Conservation (phyloP, 352 stramenopile genomes). For the Phytophthora crassamura region DNA sequence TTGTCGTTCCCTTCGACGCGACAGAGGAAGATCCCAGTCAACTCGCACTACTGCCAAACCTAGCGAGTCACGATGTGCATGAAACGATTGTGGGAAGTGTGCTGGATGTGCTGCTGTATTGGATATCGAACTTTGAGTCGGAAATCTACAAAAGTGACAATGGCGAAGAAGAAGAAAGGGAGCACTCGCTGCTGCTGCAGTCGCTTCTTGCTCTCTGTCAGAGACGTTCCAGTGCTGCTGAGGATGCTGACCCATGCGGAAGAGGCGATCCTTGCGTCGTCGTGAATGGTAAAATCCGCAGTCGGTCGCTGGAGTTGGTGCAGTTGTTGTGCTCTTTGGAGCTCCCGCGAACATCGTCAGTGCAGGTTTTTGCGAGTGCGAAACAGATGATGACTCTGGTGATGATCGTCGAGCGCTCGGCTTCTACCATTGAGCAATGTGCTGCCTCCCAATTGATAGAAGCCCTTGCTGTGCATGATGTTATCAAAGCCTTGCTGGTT, state of each 20-base stretch:
- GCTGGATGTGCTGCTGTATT: conserved; percentile 24
- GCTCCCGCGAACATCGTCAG: conserved; percentile 20
- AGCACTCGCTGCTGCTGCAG: conserved; percentile 20
- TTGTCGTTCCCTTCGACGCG: conserved; percentile 2
- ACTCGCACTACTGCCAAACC: not conserved
- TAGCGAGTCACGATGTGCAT: not conserved
- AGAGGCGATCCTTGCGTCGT: conserved; percentile 18
- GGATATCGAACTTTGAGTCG: conserved; percentile 21
- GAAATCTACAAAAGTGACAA: conserved; percentile 27
- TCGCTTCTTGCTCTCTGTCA: conserved; percentile 26
- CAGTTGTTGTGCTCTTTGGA: conserved; percentile 43
- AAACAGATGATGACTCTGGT: conserved; percentile 34
- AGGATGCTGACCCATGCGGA: not conserved
- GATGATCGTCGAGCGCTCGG: conserved; percentile 36
- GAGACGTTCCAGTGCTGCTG: not conserved
- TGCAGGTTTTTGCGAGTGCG: conserved; percentile 29
- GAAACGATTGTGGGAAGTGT: conserved; percentile 12
- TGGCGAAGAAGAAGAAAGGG: conserved; percentile 11
- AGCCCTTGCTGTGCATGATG: conserved; percentile 28
- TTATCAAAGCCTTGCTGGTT: conserved; percentile 22
- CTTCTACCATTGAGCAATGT: conserved; percentile 28
- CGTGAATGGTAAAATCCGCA: conserved; percentile 24
- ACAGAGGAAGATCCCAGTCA: conserved; percentile 4
- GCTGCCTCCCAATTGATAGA: conserved; percentile 31
- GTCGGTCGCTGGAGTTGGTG: conserved; percentile 27